Conservation (phyloP, 1,284 basidiomycete species). For the Cerrena zonata region DNA sequence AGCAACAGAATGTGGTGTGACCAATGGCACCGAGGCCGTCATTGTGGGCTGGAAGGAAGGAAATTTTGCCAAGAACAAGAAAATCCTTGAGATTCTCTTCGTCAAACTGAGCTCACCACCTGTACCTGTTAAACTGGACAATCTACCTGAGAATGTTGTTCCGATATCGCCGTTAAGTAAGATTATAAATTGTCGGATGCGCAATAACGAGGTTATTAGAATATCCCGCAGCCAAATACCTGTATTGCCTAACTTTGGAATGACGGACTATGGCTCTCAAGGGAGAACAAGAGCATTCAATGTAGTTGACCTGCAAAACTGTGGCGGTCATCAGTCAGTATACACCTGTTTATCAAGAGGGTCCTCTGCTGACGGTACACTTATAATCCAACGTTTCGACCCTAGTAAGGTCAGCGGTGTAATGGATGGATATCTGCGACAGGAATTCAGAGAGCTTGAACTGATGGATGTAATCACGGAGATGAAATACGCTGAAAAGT, state of each 20-base stretch:
- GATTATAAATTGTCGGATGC: slow-evolving; percentile 17
- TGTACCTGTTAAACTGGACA: slow-evolving; percentile 23
- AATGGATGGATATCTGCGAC: slow-evolving; percentile 15
- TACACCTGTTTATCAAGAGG: slow-evolving; percentile 35
- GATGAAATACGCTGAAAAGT: slow-evolving; percentile 18
- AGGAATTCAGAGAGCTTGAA: slow-evolving; percentile 30
- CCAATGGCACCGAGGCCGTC: slow-evolving; percentile 36
- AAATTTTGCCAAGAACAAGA: slow-evolving; percentile 10
- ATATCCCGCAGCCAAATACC: slow-evolving; percentile 29
- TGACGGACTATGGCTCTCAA: slow-evolving; percentile 38
- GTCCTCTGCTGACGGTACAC: slow-evolving; percentile 24
- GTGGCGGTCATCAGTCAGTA: slow-evolving; percentile 26
- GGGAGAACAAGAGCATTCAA: slow-evolving; percentile 33
- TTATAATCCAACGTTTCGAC: slow-evolving; percentile 30
- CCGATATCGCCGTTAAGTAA: slow-evolving; percentile 22
- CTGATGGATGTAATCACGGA: slow-evolving; percentile 29
- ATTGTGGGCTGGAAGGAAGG: slow-evolving; percentile 29
- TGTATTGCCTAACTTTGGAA: slow-evolving; percentile 35
- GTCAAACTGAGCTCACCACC: slow-evolving; percentile 30
- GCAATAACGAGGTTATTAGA: slow-evolving; percentile 21
- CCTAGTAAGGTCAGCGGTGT: slow-evolving; percentile 17
- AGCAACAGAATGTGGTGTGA: slow-evolving; percentile 35
- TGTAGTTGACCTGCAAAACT: slow-evolving; percentile 29
- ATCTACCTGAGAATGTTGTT: slow-evolving; percentile 35
- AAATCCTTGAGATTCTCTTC: slow-evolving; percentile 30